Conservation (phyloP, 495 filamentous ascomycete species). For the Podospora tetraspora region DNA sequence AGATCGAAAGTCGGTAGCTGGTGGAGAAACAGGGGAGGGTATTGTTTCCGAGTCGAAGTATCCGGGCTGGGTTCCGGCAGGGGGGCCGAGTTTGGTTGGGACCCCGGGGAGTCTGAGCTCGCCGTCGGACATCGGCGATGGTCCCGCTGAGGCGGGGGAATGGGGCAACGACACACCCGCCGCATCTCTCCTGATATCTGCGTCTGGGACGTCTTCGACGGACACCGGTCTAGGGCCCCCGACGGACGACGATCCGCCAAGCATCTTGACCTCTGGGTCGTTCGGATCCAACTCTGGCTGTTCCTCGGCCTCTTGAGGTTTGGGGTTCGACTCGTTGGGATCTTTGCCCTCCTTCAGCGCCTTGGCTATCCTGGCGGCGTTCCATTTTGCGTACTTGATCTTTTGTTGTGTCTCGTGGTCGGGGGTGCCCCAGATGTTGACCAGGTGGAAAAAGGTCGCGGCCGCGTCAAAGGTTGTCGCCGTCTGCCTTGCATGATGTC, state of each 20-base stretch:
- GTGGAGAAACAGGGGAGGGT: slow-evolving; percentile 24
- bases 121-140: slow-evolving; percentile 38
- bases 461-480: slow-evolving; percentile 90
- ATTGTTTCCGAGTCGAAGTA: slow-evolving; percentile 23
- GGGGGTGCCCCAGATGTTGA: slow-evolving; percentile 71
- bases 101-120: slow-evolving; percentile 30
- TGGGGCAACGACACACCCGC: slow-evolving; percentile 34
- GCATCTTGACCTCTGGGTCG: slow-evolving; percentile 58
- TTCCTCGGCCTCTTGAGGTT: slow-evolving; percentile 43
- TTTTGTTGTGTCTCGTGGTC: slow-evolving; percentile 77
- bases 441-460: slow-evolving; percentile 82
- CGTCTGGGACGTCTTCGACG: slow-evolving; percentile 52
- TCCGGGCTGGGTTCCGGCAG: slow-evolving; percentile 21
- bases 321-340: slow-evolving; percentile 85
- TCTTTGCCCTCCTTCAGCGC: slow-evolving; percentile 88
- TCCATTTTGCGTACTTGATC: slow-evolving; percentile 94
- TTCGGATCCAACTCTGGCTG: slow-evolving; percentile 49
- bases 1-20: slow-evolving; percentile 17
- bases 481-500: slow-evolving; percentile 60
- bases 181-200: slow-evolving; percentile 32
- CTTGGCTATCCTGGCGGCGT: slow-evolving; percentile 83
- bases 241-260: slow-evolving; percentile 29
- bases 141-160: slow-evolving; percentile 33
- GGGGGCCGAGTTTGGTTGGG: slow-evolving; percentile 25
- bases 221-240: slow-evolving; percentile 48